A percentile compares a stretch with the other conserved stretches of the same genome.
Conservation (phyloP, 768 basidiomycete genomes). For the Naganishia kalamii region DNA sequence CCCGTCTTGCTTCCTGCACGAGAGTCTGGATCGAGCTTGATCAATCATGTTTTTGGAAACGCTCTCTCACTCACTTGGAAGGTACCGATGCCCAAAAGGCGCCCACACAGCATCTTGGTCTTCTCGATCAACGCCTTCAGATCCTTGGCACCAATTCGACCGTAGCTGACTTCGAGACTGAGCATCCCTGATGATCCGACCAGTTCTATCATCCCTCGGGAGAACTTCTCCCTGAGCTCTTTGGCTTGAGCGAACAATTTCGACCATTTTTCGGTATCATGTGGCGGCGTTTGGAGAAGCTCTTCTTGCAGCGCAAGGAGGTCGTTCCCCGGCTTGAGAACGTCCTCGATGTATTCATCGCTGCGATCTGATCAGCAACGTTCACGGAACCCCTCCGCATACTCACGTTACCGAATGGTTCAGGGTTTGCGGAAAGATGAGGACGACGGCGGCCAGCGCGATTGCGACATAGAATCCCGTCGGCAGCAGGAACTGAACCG, state of each 20-base stretch:
- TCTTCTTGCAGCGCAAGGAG: slow-evolving; percentile 36
- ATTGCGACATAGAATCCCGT: slow-evolving; percentile 53
- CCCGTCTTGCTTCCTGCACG: neutral
- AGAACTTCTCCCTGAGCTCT: slow-evolving; percentile 28
- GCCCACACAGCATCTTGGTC: slow-evolving; percentile 32
- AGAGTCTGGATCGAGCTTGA: neutral
- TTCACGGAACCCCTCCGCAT: too few relatives aligned
- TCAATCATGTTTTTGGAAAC: too few relatives aligned
- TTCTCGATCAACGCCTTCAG: slow-evolving; percentile 36
- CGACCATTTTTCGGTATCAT: slow-evolving; percentile 30
- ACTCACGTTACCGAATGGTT: slow-evolving; percentile 49
- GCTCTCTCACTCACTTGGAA: slow-evolving; percentile 42
- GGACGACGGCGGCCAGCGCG: slow-evolving; percentile 49
- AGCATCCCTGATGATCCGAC: slow-evolving; percentile 35
- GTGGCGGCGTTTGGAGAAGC: slow-evolving; percentile 31
- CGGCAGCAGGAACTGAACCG: slow-evolving; percentile 48
- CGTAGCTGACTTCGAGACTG: slow-evolving; percentile 42
- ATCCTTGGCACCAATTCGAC: slow-evolving; percentile 39
- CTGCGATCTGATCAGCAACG: too few relatives aligned
- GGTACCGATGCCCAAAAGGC: slow-evolving; percentile 30
- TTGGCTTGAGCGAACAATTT: slow-evolving; percentile 30
- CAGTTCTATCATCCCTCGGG: slow-evolving; percentile 29
- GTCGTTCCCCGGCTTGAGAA: slow-evolving; percentile 34
- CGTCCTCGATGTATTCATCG: slow-evolving; percentile 30
- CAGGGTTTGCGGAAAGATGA: slow-evolving; percentile 56